Percentiles rank a stretch among this genome's conserved stretches.
phyloP scores from a whole-genome alignment of 371 early-diverging fungal genomes.

The Apophysomyces elegans region DNA sequence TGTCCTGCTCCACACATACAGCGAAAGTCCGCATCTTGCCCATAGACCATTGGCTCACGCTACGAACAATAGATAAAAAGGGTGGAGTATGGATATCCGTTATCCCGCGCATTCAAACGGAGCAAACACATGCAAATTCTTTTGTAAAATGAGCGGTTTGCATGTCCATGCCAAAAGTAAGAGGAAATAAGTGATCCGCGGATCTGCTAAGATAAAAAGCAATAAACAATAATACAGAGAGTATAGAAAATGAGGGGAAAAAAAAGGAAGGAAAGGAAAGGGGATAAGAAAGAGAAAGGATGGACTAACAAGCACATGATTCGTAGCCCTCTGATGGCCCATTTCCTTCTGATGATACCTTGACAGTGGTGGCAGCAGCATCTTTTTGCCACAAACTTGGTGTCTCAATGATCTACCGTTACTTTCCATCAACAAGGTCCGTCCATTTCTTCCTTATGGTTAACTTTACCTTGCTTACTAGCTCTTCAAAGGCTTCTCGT shows the following conservation, averaged over 20 bases:
- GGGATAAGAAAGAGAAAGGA: neutral
- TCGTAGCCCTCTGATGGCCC: constrained; percentile 22
- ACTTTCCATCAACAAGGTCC: neutral
- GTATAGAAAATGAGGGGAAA: neutral
- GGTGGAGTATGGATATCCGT: too few species aligned
- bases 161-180: too few species aligned
- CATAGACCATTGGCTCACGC: too few species aligned
- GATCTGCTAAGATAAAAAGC: too few species aligned
- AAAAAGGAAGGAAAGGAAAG: constrained; percentile 1
- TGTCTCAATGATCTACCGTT: constrained; percentile 71
- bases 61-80: too few species aligned
- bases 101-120: too few species aligned
- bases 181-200: too few species aligned
- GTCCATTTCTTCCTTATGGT: constrained; percentile 4
- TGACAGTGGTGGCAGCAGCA: constrained; percentile 37
- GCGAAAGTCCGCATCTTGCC: too few species aligned
- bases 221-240: neutral
- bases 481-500: constrained; percentile 86
- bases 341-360: constrained; percentile 22
- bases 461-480: constrained; percentile 76
- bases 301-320: constrained; percentile 34
- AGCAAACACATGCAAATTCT: too few species aligned
- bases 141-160: too few species aligned
- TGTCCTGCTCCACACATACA: too few species aligned
- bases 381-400: constrained; percentile 80